phyloP scores from a whole-genome alignment of 192 early-diverging fungal genomes.

The Polychytrium aggregatum region DNA sequence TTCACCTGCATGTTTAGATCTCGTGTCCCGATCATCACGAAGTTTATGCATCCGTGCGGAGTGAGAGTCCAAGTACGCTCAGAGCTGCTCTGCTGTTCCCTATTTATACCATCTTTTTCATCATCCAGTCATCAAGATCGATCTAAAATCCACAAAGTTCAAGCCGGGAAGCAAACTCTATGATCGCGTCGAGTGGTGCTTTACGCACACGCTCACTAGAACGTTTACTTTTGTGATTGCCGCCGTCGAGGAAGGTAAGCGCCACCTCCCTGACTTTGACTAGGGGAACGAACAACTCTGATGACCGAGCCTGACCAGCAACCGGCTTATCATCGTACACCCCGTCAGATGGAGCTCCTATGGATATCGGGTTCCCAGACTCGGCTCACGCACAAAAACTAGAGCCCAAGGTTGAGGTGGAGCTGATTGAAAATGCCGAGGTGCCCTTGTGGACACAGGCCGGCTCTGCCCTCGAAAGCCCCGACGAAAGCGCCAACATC shows the following conservation, averaged over 20 bases:
- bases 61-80: background rate
- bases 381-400: background rate
- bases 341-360: background rate
- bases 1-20: background rate
- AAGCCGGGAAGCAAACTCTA: constrained; percentile 7
- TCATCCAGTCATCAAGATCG: constrained; percentile 4
- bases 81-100: background rate
- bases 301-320: background rate
- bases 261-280: background rate
- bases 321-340: background rate
- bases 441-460: background rate
- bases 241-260: constrained; percentile 1
- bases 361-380: constrained; percentile 2
- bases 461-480: background rate
- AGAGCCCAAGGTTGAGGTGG: background rate
- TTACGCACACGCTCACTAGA: constrained; percentile 6
- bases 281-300: background rate
- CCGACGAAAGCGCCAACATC: background rate
- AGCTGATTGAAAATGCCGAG: background rate
- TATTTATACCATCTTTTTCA: background rate
- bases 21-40: background rate
- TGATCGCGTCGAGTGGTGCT: constrained; percentile 17
- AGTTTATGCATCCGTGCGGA: background rate
- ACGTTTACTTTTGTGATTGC: constrained; percentile 6
- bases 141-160: constrained; percentile 5